Base-by-base conservation (phyloP, 2,329 filamentous ascomycete species). In the Neopestalotiopsis sp. region DNA sequence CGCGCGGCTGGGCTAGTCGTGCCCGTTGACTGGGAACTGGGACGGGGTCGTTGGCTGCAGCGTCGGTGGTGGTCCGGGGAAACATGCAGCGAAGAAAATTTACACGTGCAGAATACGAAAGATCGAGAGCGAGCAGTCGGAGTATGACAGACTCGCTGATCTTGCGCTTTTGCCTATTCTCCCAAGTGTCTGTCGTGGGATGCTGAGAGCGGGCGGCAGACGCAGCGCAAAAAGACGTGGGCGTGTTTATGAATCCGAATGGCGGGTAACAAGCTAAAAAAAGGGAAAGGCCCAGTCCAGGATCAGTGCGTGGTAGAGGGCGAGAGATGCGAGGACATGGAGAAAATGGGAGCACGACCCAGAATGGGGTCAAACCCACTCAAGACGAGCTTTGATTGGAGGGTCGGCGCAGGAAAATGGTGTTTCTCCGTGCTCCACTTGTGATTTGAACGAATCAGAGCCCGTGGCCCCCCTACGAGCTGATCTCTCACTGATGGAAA, bases 191-290 rank as follows among this genome's bases (percentile, higher is more conserved):
- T n/a, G 45, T 53, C 45, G 45, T 53, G 45, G 45, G 45, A 53
- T 53, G 45, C 24, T 42, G 32, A 45, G 38, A 53, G 49, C 63
- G 63, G 57, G 61, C 53, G 66, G 58, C 66, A 28, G 20, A 24
- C 38, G 38, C 56, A 63, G 57, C 65, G 65, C 65, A 68, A 70
- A 70, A 67, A 68, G 38, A 57, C 49, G 62, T 69, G 62, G 42
- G 65, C 63, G 63, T 69, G 63, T 65, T 66, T 69, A 66, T 59
- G 65, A 65, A 58, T 58, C 62, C 56, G 34, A 65, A 64, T 67
- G 69, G 69, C 69, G 69, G 69, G 69, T 69, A 70, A 68, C 69
- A 70, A 61, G 53, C 67, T 68, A 70, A 69, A 69, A 67, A 67
- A 67, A 67, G 65, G 59, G 67, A 65, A 70, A 59, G 28, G 24